Evolutionary conservation across 768 basidiomycete genomes (phyloP).

Genomic region (Plicaturopsis crispa): DNA sequence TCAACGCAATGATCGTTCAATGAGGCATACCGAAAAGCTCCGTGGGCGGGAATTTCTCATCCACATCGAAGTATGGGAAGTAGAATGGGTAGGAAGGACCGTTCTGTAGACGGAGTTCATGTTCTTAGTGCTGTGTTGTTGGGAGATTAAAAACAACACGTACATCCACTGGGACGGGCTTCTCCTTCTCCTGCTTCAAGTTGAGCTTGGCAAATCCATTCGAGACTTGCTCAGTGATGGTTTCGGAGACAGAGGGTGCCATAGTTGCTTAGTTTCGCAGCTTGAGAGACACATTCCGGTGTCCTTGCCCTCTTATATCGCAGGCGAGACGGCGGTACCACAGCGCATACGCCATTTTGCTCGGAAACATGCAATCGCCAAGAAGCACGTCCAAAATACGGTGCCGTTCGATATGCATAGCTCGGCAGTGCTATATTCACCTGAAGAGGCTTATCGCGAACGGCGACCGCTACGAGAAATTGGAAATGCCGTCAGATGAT

Average conservation of each 20-base stretch:
- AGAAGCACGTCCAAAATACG: not conserved
- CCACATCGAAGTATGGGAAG: slow-evolving; percentile 34
- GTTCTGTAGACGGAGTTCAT: slow-evolving; percentile 9
- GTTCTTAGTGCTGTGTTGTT: not conserved
- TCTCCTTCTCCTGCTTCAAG: not conserved
- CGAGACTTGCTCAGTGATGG: not conserved
- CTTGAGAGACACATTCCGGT: no score
- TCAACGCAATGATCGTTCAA: not conserved
- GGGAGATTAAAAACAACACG: not conserved
- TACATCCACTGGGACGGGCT: no score
- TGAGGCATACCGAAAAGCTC: slow-evolving; percentile 33
- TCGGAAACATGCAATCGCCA: not conserved
- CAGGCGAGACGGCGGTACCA: no score
- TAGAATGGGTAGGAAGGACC: slow-evolving; percentile 43
- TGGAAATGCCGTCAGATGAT: not conserved
- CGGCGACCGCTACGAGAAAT: slow-evolving; percentile 1
- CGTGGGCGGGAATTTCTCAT: slow-evolving; percentile 43
- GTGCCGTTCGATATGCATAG: not conserved
- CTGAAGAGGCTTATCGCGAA: slow-evolving; percentile 4
- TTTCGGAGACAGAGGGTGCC: not conserved
- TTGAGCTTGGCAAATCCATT: not conserved
- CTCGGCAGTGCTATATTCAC: not conserved
- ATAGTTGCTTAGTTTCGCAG: no score
- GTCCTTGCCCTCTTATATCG: no score
- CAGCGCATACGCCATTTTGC: not conserved